Evolutionary conservation across 2,329 filamentous ascomycete species (phyloP).

Genomic region (Pyricularia sp.): DNA sequence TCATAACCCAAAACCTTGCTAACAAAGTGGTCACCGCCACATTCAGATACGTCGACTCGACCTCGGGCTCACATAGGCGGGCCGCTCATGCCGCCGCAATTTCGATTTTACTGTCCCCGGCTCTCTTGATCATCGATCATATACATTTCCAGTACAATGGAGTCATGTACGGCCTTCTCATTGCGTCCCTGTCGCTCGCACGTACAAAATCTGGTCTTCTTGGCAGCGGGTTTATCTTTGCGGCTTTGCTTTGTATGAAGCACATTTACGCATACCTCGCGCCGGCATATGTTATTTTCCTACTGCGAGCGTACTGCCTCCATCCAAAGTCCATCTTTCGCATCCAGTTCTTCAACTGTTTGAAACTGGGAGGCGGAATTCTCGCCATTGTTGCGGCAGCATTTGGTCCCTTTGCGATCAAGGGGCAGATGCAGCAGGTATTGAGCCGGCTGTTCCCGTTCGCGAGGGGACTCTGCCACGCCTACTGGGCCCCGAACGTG

Average conservation of each 20-base stretch:
- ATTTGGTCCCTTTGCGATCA: slow-evolving; percentile 79
- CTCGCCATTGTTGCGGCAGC: slow-evolving; percentile 63
- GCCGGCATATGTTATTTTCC: slow-evolving; percentile 88
- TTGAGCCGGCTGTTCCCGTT: slow-evolving; percentile 85
- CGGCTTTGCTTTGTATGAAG: slow-evolving; percentile 82
- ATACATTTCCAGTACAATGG: slow-evolving; percentile 99
- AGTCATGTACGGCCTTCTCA: slow-evolving; percentile 83
- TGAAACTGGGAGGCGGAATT: slow-evolving; percentile 75
- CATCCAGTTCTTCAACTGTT: slow-evolving; percentile 66
- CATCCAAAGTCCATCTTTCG: slow-evolving; percentile 66
- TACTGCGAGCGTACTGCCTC: slow-evolving; percentile 84
- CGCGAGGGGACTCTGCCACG: slow-evolving; percentile 85
- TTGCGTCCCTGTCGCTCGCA: slow-evolving; percentile 78
- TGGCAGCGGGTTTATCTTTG: slow-evolving; percentile 73
- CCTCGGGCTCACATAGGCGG: slow-evolving; percentile 54
- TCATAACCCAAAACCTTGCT: not conserved
- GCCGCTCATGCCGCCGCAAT: slow-evolving; percentile 79
- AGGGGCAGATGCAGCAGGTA: slow-evolving; percentile 77
- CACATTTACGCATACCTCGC: slow-evolving; percentile 97
- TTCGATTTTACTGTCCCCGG: slow-evolving; percentile 84
- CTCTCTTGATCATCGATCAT: slow-evolving; percentile 93
- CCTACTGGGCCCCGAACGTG: slow-evolving; percentile 95
- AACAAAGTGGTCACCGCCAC: not conserved
- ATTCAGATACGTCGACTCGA: slow-evolving; percentile 63
- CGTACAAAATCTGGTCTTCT: slow-evolving; percentile 67